Evolutionary conservation across 106 monocot genomes (phyloP).

Genomic region (Allium fistulosum): DNA sequence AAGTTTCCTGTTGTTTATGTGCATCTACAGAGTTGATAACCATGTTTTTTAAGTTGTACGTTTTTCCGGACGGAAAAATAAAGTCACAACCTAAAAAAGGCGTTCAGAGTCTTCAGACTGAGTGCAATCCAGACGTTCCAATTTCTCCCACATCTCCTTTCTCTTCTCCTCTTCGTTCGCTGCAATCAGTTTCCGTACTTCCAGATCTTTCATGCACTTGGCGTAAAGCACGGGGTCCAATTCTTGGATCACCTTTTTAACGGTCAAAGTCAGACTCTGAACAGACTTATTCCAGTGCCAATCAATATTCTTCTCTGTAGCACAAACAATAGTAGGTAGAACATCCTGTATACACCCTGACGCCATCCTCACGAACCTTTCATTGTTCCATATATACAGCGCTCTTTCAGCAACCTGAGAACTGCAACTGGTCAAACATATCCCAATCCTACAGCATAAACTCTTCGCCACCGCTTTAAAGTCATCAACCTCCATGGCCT

Average conservation of each 20-base stretch:
- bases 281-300: constrained; percentile 45
- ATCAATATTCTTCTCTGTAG: constrained; percentile 32
- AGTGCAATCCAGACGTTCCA: constrained; percentile 6
- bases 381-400: constrained; percentile 44
- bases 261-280: constrained; percentile 24
- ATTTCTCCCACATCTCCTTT: constrained; percentile 28
- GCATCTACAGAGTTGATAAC: too few species aligned
- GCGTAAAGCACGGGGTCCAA: constrained; percentile 41
- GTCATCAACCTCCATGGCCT: constrained; percentile 7
- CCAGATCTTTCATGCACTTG: constrained; percentile 23
- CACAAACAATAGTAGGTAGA: constrained; percentile 26
- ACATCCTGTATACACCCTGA: constrained; percentile 16
- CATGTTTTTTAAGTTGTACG: too few species aligned
- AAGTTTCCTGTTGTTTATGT: too few species aligned
- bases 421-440: constrained; percentile 33
- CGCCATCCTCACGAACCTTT: constrained; percentile 38
- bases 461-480: constrained; percentile 22
- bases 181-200: constrained; percentile 1
- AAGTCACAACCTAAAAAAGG: too few species aligned
- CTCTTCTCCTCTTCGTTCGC: constrained; percentile 19
- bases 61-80: too few species aligned
- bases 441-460: constrained; percentile 32
- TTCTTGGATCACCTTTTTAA: constrained; percentile 37
- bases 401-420: constrained; percentile 63
- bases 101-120: too few species aligned